Conservation (phyloP, 106 monocot genomes). For the Dendrobium catenatum region DNA sequence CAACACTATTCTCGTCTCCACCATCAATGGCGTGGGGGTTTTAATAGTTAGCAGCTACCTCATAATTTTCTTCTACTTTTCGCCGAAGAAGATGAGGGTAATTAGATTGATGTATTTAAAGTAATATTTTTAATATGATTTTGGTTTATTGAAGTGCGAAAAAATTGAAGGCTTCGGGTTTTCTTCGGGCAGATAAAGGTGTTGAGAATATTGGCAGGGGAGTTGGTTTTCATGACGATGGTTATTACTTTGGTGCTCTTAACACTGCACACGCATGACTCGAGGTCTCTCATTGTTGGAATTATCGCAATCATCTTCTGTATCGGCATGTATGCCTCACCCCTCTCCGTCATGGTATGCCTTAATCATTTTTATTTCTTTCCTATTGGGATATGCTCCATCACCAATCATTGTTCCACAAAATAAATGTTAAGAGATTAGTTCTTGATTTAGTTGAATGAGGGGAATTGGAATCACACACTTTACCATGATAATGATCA, state of each 20-base stretch:
- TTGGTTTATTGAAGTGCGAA: background rate
- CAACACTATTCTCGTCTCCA: conserved; percentile 41
- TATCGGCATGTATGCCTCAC: conserved; percentile 60
- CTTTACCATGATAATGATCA: too few species aligned
- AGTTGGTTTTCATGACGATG: conserved; percentile 38
- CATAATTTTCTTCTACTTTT: conserved; percentile 35
- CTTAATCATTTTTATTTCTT: too few species aligned
- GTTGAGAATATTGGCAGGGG: conserved; percentile 13
- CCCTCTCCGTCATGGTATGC: conserved; percentile 50
- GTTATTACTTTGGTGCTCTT: conserved; percentile 24
- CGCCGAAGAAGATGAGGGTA: conserved; percentile 11
- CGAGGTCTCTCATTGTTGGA: conserved; percentile 40
- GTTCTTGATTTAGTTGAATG: too few species aligned
- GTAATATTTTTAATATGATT: background rate
- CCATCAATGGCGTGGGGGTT: conserved; percentile 47
- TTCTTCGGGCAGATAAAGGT: conserved; percentile 26
- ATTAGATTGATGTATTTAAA: background rate
- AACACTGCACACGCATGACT: conserved; percentile 17
- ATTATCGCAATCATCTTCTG: conserved; percentile 45
- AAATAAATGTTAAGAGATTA: too few species aligned
- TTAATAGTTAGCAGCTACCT: conserved; percentile 39
- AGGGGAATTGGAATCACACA: too few species aligned
- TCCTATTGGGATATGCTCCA: too few species aligned
- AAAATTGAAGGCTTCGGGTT: background rate
- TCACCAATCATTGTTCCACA: too few species aligned